Evolutionary conservation across 257 asterid genomes (phyloP), one percentile per base, ranked within the genome.

Genomic region (Rhazya stricta): DNA sequence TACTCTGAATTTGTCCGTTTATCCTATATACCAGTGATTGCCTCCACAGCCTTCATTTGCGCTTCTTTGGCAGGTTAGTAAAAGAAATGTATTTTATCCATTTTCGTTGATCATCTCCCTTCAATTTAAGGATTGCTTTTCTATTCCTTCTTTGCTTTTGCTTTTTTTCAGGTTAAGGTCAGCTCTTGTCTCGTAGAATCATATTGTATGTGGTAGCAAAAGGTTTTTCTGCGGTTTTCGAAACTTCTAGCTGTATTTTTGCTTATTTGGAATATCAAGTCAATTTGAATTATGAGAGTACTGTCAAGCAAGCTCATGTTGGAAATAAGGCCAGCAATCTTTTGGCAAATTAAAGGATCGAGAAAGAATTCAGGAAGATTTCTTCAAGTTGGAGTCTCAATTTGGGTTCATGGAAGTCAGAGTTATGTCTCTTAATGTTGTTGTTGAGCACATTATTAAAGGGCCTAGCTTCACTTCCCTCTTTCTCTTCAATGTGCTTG

Each of bases 1-100:
- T n/a, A n/a, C n/a, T 43, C 77, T 77, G 42, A 77, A 69, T 77
- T 77, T 81, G 67, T 54, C 73, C 19, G 16, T 81, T 29, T 65
- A 74, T 42, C 81, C 83, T 73, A 70, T 70, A 5, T 79, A 82
- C 70, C 78, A 63, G 63, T 78, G 69, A 80, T 58, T 23, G 57
- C 50, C 57, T 58, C 37, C 5, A 16, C 5, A 46, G 45, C 43
- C 21, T 16, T 25, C 12, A n/a, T n/a, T n/a, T n/a, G n/a, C 61
- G 68, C 57, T 39, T 56, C 21, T 27, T 70, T 45, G 37, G 45
- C 63, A 71, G 75, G 65, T 71, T 50, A 0, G 65, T 54, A 21
- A 23, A n/a, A 54, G 10, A n/a, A 34, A 19, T 51, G 50, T 1
- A n/a, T 10, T 34, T 63, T 19, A 32, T 7, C n/a, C n/a, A n/a